Percentiles rank a stretch among this genome's conserved stretches.
These are phyloP conservation scores for Lolium multiflorum DNA, from an alignment of 176 grass and related monocot genomes.

Conservation along the genomic window DNA sequence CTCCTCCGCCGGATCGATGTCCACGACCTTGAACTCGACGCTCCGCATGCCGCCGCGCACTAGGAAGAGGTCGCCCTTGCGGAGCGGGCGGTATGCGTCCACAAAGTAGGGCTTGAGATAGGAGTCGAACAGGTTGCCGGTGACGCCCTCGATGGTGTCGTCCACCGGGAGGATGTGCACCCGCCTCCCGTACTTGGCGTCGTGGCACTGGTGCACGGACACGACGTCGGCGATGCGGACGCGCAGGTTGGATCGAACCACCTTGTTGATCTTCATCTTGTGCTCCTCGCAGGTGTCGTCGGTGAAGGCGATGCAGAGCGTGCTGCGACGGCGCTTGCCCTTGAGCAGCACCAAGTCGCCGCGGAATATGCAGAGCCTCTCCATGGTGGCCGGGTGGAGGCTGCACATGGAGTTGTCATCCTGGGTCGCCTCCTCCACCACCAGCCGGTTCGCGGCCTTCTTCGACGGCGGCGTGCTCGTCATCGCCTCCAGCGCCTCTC, in stretches of 20 bases:
- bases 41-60: conserved; percentile 61
- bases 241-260: conserved; percentile 60
- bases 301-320: conserved; percentile 51
- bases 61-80: conserved; percentile 66
- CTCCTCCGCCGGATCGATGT: conserved; percentile 51
- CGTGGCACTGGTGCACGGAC: conserved; percentile 63
- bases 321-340: conserved; percentile 69
- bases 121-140: conserved; percentile 55
- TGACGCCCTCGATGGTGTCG: conserved; percentile 65
- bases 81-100: conserved; percentile 59
- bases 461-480: background rate
- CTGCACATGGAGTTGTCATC: conserved; percentile 54
- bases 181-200: conserved; percentile 47
- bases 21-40: conserved; percentile 65
- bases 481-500: background rate
- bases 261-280: conserved; percentile 53
- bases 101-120: conserved; percentile 67
- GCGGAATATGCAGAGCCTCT: conserved; percentile 51
- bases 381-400: conserved; percentile 60
- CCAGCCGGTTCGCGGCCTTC: conserved; percentile 52
- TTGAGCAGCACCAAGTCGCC: conserved; percentile 66
- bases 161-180: conserved; percentile 63
- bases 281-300: conserved; percentile 60
- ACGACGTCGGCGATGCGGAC: conserved; percentile 64
- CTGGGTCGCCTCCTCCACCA: conserved; percentile 53